Conservation (phyloP, 768 basidiomycete species). For the Termitomyces sp. region DNA sequence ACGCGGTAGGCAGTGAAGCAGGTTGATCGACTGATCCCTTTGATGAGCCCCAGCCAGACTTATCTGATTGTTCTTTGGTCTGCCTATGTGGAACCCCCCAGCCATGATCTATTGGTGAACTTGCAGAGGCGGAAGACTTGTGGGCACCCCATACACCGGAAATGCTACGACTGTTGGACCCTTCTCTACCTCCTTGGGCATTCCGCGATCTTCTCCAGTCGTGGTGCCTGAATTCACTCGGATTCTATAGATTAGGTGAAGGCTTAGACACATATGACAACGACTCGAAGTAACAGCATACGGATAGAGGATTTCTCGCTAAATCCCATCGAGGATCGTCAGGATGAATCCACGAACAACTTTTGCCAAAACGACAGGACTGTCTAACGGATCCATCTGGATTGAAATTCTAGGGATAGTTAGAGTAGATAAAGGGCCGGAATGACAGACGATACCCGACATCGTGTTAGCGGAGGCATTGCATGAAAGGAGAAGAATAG, state of each 20-base stretch:
- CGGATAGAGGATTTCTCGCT: slow-evolving; percentile 9
- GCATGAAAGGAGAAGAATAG: neutral
- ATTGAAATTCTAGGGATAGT: slow-evolving; percentile 17
- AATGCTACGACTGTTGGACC: neutral
- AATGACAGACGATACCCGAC: slow-evolving; percentile 10
- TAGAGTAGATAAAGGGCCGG: neutral
- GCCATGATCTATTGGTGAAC: neutral
- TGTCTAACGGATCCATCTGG: slow-evolving; percentile 16
- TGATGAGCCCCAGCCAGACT: neutral
- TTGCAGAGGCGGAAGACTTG: neutral
- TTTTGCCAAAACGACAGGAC: slow-evolving; percentile 9
- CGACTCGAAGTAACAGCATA: neutral
- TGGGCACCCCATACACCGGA: neutral
- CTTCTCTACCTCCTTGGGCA: neutral
- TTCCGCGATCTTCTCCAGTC: neutral
- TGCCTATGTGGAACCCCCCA: slow-evolving; percentile 2
- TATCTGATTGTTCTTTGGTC: neutral
- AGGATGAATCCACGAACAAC: slow-evolving; percentile 24
- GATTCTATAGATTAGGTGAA: neutral
- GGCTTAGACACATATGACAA: neutral
- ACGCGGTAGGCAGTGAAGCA: neutral
- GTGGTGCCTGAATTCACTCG: neutral
- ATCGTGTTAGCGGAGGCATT: slow-evolving; percentile 6
- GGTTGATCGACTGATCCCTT: neutral
- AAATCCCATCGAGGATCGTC: slow-evolving; percentile 17